Evolutionary conservation across 2,329 filamentous ascomycete genomes (phyloP), one percentile per base, ranked within the genome.

Genomic region (Monilinia vaccinii-corymbosi): DNA sequence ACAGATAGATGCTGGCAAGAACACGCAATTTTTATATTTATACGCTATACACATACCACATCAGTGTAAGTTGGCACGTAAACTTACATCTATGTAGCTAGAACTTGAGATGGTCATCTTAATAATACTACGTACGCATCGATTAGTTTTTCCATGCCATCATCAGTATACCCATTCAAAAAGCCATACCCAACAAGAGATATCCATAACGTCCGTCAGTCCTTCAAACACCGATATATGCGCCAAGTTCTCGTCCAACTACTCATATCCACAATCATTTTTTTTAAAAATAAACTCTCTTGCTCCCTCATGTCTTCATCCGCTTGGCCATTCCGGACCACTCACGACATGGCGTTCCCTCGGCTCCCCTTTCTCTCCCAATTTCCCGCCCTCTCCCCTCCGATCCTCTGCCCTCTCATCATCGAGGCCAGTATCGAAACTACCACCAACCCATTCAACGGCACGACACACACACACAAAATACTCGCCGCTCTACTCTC

Each of bases 381-480:
- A n/a, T 57, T 38, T n/a, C 65, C 52, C 18, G 31, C 34, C 5
- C 57, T 64, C 65, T 45, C 32, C 21, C n/a, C 18, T 23, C n/a
- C 23, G 23, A 18, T 36, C 7, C 76, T 78, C 66, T 75, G 76
- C 72, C 78, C 75, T 13, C 78, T 65, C 59, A 76, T 71, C 66
- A 80, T 76, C 62, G 76, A 78, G 18, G 71, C 76, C 3, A 78
- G 76, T 25, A 78, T 68, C 2, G 38, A 56, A 31, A 70, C 76
- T 46, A 86, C 65, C 2, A 79, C 74, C 18, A 78, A 66, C 4
- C 78, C 72, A 72, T 86, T 78, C 46, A 86, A 70, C 13, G 82
- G 82, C 34, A 86, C 77, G 52, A 85, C 74, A 64, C 84, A 70
- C 60, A 84, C 75, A 28, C 78, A 76, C 48, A 86, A 73, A 65